Conservation (phyloP, 2,329 filamentous ascomycete species). For the Septoria petroselini region DNA sequence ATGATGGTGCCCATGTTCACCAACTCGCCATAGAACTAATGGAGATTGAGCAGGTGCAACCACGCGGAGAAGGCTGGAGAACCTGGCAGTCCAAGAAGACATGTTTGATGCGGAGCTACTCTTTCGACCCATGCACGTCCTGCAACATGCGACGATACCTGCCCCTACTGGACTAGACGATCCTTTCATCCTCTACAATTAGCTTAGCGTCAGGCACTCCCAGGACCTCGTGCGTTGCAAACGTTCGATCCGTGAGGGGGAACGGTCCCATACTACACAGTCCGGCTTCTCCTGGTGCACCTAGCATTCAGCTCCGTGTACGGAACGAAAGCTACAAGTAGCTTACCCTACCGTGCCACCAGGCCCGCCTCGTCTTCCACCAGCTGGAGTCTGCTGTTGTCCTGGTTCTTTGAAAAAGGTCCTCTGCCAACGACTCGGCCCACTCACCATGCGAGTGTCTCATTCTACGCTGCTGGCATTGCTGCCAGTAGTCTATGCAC, state of each 20-base stretch:
- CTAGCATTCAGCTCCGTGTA: not conserved
- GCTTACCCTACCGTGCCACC: no score
- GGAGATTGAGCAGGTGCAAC: not conserved
- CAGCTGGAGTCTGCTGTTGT: no score
- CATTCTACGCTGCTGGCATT: slow-evolving; percentile 31
- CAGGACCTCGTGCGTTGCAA: not conserved
- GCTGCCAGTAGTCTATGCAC: slow-evolving; percentile 33
- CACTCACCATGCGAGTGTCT: slow-evolving; percentile 27
- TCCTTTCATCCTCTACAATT: not conserved
- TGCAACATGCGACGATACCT: slow-evolving; percentile 1
- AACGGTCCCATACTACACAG: not conserved
- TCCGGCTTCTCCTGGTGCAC: not conserved
- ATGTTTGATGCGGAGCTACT: slow-evolving; percentile 2
- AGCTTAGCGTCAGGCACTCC: slow-evolving; percentile 4
- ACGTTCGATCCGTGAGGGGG: slow-evolving; percentile 10
- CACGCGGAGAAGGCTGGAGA: not conserved
- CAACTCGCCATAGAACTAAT: not conserved
- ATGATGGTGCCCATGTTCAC: not conserved
- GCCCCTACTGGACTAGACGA: not conserved
- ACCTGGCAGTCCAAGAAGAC: not conserved
- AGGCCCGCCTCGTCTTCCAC: no score
- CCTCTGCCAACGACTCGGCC: no score
- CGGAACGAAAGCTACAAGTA: not conserved
- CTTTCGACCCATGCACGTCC: not conserved
- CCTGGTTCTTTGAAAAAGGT: no score